A percentile compares a stretch with the other conserved stretches of the same genome.
Conservation (phyloP, 2,329 filamentous ascomycete genomes). For the Magnaporthales sp. region DNA sequence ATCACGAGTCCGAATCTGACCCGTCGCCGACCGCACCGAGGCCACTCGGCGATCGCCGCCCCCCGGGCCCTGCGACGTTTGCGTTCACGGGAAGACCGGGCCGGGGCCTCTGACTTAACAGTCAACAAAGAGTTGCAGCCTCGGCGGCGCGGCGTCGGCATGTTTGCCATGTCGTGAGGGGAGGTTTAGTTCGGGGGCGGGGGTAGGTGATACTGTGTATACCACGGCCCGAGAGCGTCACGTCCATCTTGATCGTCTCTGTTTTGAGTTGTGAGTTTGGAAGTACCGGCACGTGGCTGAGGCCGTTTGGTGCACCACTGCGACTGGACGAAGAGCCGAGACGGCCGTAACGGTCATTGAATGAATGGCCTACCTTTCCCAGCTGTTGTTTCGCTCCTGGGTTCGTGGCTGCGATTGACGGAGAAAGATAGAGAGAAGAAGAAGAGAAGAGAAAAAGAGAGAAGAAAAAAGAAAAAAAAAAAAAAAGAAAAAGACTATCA, state of each 20-base stretch:
- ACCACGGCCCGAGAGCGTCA: neutral
- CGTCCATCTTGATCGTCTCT: neutral
- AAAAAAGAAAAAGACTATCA: neutral
- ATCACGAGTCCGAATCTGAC: no score
- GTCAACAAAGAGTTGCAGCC: no score
- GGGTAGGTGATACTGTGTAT: neutral
- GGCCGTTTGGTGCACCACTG: neutral
- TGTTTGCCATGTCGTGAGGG: no score
- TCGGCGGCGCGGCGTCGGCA: no score
- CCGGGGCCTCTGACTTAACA: no score
- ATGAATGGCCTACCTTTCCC: neutral
- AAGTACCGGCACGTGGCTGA: neutral
- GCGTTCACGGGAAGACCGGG: no score
- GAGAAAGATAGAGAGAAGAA: no score
- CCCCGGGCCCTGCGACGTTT: no score
- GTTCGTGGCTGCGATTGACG: neutral
- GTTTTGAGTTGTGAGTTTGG: neutral
- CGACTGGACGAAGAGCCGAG: neutral
- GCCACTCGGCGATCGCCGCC: no score
- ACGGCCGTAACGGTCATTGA: neutral
- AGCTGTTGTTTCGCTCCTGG: neutral
- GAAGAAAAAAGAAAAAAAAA: no score
- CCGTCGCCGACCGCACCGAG: no score
- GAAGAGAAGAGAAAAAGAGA: neutral
- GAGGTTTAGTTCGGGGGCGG: no score